These are phyloP conservation scores for Boletus vermiculosoides DNA, from an alignment of 768 basidiomycete genomes.

Conservation along the genomic window DNA sequence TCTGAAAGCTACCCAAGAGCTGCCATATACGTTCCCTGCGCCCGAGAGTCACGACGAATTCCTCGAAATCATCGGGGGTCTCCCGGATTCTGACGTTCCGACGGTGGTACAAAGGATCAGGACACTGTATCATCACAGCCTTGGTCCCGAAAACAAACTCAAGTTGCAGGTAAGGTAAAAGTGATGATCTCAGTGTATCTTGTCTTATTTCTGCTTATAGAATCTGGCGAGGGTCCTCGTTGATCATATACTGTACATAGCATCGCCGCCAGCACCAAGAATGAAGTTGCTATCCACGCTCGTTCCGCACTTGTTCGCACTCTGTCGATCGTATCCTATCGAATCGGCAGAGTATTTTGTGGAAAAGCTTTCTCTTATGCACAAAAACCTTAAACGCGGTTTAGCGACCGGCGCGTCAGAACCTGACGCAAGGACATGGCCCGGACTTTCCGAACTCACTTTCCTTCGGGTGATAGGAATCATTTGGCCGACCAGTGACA, in stretches of 20 bases:
- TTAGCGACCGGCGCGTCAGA: conserved; percentile 65
- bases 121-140: conserved; percentile 85
- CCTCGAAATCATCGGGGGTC: conserved; percentile 70
- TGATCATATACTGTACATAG: conserved; percentile 81
- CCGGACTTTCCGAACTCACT: conserved; percentile 76
- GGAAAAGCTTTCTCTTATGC: conserved; percentile 83
- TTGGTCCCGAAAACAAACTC: conserved; percentile 88
- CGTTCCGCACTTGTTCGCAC: conserved; percentile 73
- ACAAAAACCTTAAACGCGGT: conserved; percentile 88
- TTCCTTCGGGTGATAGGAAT: conserved; percentile 78
- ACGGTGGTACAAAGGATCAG: conserved; percentile 89
- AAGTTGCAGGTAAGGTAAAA: conserved; percentile 75
- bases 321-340: conserved; percentile 80
- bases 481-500: conserved; percentile 93
- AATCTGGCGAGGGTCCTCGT: conserved; percentile 73
- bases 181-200: not conserved
- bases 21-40: conserved; percentile 93
- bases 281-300: conserved; percentile 62
- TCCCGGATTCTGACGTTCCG: conserved; percentile 71
- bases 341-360: conserved; percentile 77
- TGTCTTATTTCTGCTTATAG: conserved; percentile 39
- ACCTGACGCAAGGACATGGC: conserved; percentile 78
- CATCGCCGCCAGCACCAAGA: conserved; percentile 60
- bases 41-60: conserved; percentile 87
- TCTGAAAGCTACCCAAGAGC: conserved; percentile 46